Conservation (phyloP, 257 asterid genomes). For the Sherardia arvensis region DNA sequence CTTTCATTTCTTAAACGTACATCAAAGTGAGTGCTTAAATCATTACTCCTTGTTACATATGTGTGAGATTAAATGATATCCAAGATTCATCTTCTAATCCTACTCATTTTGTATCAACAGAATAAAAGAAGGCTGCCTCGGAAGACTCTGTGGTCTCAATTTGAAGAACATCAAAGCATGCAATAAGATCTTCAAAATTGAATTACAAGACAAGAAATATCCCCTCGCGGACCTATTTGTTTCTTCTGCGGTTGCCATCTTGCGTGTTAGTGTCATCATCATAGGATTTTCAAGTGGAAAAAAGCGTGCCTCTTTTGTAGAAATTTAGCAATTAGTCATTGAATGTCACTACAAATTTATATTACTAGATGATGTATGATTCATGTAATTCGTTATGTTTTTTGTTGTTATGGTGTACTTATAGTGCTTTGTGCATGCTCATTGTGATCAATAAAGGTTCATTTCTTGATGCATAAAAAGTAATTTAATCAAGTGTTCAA, state of each 20-base stretch:
- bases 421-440: slow-evolving; percentile 1
- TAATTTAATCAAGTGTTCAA: too few relatives aligned
- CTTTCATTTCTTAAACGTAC: background rate
- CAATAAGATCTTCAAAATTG: slow-evolving; percentile 12
- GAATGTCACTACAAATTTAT: background rate
- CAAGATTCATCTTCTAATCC: background rate
- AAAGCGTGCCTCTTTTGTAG: slow-evolving; percentile 1
- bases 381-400: background rate
- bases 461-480: background rate
- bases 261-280: slow-evolving; percentile 1
- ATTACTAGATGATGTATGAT: slow-evolving; percentile 1
- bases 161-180: background rate
- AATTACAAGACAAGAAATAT: background rate
- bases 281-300: slow-evolving; percentile 6
- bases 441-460: slow-evolving; percentile 9
- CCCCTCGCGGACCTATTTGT: slow-evolving; percentile 6
- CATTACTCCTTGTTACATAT: background rate
- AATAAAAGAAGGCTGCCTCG: slow-evolving; percentile 13
- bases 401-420: background rate
- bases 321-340: background rate
- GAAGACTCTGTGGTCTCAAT: background rate
- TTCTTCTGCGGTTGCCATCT: slow-evolving; percentile 16
- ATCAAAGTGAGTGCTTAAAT: slow-evolving; percentile 7
- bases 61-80: too few relatives aligned
- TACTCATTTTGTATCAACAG: slow-evolving; percentile 5